Conservation (phyloP, 805 yeast genomes). For the Hanseniaspora clermontiae region DNA sequence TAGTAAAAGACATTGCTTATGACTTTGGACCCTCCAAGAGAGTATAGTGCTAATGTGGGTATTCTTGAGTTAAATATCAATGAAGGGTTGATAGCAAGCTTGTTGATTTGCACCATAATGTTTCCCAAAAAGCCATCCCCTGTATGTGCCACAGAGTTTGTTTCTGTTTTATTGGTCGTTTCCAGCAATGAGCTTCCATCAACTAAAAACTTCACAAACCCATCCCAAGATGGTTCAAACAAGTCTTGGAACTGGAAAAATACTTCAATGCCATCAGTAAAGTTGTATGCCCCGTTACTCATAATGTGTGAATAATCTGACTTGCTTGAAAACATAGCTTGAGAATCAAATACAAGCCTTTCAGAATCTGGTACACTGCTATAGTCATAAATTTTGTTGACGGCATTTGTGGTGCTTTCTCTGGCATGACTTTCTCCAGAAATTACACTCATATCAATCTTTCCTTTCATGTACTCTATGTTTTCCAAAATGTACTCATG, state of each 20-base stretch:
- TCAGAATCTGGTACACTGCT: conserved; percentile 59
- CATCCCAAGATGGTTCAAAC: conserved; percentile 61
- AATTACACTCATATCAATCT: conserved; percentile 50
- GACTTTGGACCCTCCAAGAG: conserved; percentile 32
- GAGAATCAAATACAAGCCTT: conserved; percentile 53
- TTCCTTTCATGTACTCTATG: conserved; percentile 52
- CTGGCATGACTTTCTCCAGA: conserved; percentile 62
- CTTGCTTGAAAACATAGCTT: conserved; percentile 48
- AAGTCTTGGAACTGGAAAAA: conserved; percentile 55
- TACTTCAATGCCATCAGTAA: neutral
- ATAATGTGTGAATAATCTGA: neutral
- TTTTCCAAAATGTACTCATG: conserved; percentile 60
- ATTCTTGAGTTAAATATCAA: conserved; percentile 26
- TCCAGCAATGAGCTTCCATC: conserved; percentile 19
- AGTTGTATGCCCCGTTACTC: conserved; percentile 31
- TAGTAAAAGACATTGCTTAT: conserved; percentile 27
- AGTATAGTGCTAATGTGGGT: conserved; percentile 27
- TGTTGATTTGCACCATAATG: conserved; percentile 19
- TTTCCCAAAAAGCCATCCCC: neutral
- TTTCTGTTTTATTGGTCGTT: neutral
- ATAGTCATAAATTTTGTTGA: conserved; percentile 45
- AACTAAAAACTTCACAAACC: conserved; percentile 33
- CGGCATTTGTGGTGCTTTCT: conserved; percentile 43
- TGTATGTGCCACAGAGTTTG: neutral
- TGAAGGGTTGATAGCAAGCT: conserved; percentile 21